A percentile compares a stretch with the other conserved stretches of the same genome.
Conservation (phyloP, 352 stramenopile species). For the Pythium sp. region DNA sequence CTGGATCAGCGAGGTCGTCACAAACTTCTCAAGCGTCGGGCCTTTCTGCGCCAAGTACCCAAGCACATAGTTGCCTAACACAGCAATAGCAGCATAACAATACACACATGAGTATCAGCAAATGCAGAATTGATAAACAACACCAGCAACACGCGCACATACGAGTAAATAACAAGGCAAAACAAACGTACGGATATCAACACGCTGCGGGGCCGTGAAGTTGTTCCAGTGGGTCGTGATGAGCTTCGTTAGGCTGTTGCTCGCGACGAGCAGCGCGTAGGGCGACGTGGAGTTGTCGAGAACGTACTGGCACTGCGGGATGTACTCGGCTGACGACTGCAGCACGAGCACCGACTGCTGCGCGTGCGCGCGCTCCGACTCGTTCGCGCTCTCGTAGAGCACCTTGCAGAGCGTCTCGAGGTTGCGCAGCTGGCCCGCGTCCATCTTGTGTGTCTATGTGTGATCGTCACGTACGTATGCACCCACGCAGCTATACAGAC, state of each 20-base stretch:
- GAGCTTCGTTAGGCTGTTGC: conserved; percentile 95
- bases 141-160: conserved; percentile 6
- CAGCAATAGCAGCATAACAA: neutral
- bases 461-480: neutral
- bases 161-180: neutral
- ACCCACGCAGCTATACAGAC: neutral
- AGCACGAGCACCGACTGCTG: conserved; percentile 84
- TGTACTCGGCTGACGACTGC: conserved; percentile 94
- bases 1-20: conserved; percentile 95
- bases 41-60: conserved; percentile 96
- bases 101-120: neutral
- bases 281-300: conserved; percentile 95
- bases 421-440: conserved; percentile 73
- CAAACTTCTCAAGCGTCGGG: conserved; percentile 92
- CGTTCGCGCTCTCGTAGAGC: conserved; percentile 78
- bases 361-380: conserved; percentile 66
- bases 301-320: conserved; percentile 98
- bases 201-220: conserved; percentile 76
- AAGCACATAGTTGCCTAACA: conserved; percentile 95
- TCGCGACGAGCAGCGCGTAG: conserved; percentile 96
- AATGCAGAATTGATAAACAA: conserved; percentile 9
- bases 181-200: conserved; percentile 90
- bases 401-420: conserved; percentile 77
- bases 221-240: conserved; percentile 97
- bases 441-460: conserved; percentile 33